These are phyloP conservation scores for Anaeromyces robustus DNA, from an alignment of 192 early-diverging fungal genomes.

Conservation along the genomic window DNA sequence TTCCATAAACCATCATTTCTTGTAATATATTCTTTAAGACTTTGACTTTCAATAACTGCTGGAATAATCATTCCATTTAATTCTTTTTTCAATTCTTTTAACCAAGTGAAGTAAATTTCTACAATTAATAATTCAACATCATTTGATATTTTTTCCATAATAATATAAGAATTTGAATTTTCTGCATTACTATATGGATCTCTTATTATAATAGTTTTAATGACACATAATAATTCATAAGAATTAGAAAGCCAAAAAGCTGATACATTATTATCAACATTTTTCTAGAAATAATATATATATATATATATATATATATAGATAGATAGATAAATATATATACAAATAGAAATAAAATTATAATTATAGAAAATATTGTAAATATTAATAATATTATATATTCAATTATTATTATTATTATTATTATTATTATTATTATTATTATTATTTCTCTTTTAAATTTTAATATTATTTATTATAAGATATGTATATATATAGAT, in stretches of 20 bases:
- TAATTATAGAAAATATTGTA: too few species aligned
- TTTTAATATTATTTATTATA: too few species aligned
- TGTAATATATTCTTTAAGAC: constrained; percentile 86
- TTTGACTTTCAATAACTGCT: constrained; percentile 93
- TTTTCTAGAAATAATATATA: constrained; percentile 14
- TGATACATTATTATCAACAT: constrained; percentile 66
- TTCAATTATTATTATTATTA: too few species aligned
- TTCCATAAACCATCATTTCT: constrained; percentile 82
- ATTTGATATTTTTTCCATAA: constrained; percentile 70
- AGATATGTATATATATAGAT: too few species aligned
- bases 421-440: too few species aligned
- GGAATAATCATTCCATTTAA: constrained; percentile 89
- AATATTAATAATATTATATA: too few species aligned
- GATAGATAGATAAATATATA: too few species aligned
- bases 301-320: too few species aligned
- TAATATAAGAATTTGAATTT: constrained; percentile 33
- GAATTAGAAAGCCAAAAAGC: constrained; percentile 98
- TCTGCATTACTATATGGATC: constrained; percentile 8
- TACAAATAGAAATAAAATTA: too few species aligned
- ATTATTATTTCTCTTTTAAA: too few species aligned
- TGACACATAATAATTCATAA: constrained; percentile 52
- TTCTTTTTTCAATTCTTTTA: constrained; percentile 91
- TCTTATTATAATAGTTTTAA: constrained; percentile 12
- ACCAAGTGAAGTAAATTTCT: constrained; percentile 95
- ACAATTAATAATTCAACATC: constrained; percentile 81